Base-by-base conservation (phyloP, 306 rosid species). In the Quercus cerris region DNA sequence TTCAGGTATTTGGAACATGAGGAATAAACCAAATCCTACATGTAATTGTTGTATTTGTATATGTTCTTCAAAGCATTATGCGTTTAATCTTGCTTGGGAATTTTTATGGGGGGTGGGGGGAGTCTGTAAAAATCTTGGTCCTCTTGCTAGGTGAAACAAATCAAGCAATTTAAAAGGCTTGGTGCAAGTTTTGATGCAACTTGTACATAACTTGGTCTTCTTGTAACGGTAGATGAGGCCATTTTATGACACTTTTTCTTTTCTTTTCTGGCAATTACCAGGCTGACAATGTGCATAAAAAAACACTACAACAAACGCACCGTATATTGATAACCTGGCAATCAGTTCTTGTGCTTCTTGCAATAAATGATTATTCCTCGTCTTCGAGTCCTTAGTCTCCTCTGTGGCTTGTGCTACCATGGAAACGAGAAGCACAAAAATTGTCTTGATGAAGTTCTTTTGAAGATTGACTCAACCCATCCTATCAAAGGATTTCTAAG, bases 271-370 rank as follows among this genome's bases (percentile, higher is more conserved):
- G 20, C 27, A 19, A 58, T 54, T 56, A n/a, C 51, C 79, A 94
- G 94, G 98, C 95, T 73, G 97, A 94, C 78, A 91, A 94, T 83
- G 90, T 94, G 83, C 89, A 90, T 52, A 91, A 85, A 95, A 95
- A 94, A 84, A 94, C 97, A 1, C 83, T 94, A 25, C 97, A 94
- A 86, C 97, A 91, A 82, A 90, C 91, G 98, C 94, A 90, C 80
- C 85, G 91, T 23, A 91, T 91, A 84, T 87, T 94, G 88, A 94
- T 95, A 19, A 94, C 97, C 71, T 80, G 97, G 18, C 98, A 94
- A 80, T 94, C 95, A 1, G 98, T 97, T 54, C 90, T 94, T 62
- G 95, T 94, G 3, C 89, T 91, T 72, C 90, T 94, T 3, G 97
- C 98, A n/a, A 91, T 91, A 77, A 83, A 85, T 0, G 95, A 90